Evolutionary conservation across 192 early-diverging fungal species (phyloP), one percentile per base, ranked within the genome.

Genomic region (Paraglomus brasilianum): DNA sequence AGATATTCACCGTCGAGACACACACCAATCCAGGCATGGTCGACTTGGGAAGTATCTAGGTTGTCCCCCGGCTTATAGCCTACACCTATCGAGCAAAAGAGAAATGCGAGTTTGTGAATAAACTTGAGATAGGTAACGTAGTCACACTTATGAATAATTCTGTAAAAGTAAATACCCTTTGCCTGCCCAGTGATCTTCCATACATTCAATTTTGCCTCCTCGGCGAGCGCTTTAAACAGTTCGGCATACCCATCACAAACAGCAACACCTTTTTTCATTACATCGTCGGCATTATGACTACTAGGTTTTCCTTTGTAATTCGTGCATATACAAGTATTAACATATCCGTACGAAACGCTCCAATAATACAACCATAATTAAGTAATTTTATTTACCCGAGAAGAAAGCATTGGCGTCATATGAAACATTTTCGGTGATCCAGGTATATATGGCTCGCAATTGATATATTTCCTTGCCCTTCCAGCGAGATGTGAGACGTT

Each of bases 161-260:
- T 30, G 30, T 75, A 75, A 21, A 75, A 45, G 38, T 73, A 77
- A 7, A 75, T 73, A 57, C 81, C 83, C 58, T 80, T 83, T 5
- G 85, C 80, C 24, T 74, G 67, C 19, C 85, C 85, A 42, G 68
- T 77, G 11, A 85, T 71, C 60, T 80, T 81, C 60, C 77, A 58
- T 36, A 75, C 77, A 17, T 74, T 36, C 9, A 86, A 66, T 6
- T 71, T 73, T 19, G 83, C 76, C 14, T 80, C 78, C 44, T 75
- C 72, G 13, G 81, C 77, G 4, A 87, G 74, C n/a, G 76, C 81
- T 50, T 80, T 66, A 71, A 80, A 86, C 21, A 87, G 62, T 40
- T 77, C 80, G 17, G 82, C 65, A 69, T 85, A 87, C 13, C 85
- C 84, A 58, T 81, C 85, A 64, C 84, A 86, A 62, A 87, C 83